A percentile compares a stretch with the other conserved stretches of the same genome.
These are phyloP conservation scores for Backusella tuberculispora DNA, from an alignment of 192 early-diverging fungal species.

Conservation along the genomic window DNA sequence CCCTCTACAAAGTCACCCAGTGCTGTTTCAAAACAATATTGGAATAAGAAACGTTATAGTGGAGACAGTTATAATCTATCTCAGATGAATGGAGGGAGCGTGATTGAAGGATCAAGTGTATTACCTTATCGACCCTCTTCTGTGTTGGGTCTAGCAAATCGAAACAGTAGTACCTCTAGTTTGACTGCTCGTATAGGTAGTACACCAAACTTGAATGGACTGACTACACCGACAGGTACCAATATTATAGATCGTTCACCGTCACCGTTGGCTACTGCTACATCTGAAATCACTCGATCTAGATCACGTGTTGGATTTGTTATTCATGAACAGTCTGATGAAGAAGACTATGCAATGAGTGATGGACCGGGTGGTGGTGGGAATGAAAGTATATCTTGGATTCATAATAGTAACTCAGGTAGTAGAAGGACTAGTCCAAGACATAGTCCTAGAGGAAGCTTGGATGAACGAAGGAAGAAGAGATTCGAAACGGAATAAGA, in stretches of 20 bases:
- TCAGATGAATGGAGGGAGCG: neutral
- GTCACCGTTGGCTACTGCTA: neutral
- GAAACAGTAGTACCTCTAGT: constrained; percentile 32
- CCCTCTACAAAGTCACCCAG: constrained; percentile 25
- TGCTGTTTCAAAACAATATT: constrained; percentile 26
- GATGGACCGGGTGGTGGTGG: neutral
- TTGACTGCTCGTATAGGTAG: constrained; percentile 31
- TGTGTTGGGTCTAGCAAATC: constrained; percentile 28
- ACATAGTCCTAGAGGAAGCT: constrained; percentile 27
- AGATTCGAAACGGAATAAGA: neutral
- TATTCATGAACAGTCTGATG: constrained; percentile 37
- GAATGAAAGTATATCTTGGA: neutral
- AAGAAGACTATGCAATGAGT: constrained; percentile 32
- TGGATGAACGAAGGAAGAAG: constrained; percentile 30
- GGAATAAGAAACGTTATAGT: constrained; percentile 45
- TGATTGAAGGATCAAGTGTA: constrained; percentile 23
- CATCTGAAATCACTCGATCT: constrained; percentile 5
- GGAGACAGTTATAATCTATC: constrained; percentile 37
- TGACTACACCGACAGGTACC: neutral
- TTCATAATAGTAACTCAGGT: neutral
- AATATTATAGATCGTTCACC: constrained; percentile 14
- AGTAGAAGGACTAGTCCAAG: constrained; percentile 21
- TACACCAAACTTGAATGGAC: constrained; percentile 24
- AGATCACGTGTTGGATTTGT: constrained; percentile 36
- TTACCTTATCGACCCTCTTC: constrained; percentile 29